Evolutionary conservation across 1,139 yeast species (phyloP).

Genomic region (Kodamaea anthophila): DNA sequence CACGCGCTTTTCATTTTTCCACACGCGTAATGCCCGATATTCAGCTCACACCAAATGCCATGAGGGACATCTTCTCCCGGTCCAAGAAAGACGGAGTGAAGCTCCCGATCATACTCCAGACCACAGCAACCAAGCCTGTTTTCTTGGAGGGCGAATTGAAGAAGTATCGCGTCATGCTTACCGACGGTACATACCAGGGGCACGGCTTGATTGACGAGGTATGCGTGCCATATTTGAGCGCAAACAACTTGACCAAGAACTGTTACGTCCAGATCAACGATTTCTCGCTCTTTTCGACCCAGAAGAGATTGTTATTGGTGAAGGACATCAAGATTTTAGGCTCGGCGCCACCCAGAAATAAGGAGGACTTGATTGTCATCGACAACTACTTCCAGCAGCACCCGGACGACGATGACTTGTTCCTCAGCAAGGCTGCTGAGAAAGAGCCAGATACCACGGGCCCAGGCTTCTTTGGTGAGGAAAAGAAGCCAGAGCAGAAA

Average conservation of each 20-base stretch:
- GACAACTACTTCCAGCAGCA: conserved; percentile 51
- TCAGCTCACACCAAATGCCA: conserved; percentile 7
- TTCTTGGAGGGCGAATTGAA: conserved; percentile 38
- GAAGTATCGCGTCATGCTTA: conserved; percentile 50
- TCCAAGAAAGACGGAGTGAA: conserved; percentile 7
- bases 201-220: conserved; percentile 64
- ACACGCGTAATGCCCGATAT: conserved; percentile 7
- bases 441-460: conserved; percentile 6
- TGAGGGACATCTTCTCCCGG: conserved; percentile 14
- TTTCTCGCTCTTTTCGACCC: conserved; percentile 43
- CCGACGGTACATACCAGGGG: conserved; percentile 58
- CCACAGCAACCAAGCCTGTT: conserved; percentile 42
- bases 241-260: conserved; percentile 33
- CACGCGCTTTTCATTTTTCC: conserved; percentile 4
- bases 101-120: conserved; percentile 28
- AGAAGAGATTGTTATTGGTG: conserved; percentile 51
- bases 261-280: conserved; percentile 32
- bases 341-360: conserved; percentile 35
- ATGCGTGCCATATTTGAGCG: conserved; percentile 46
- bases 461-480: conserved; percentile 7
- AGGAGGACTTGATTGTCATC: conserved; percentile 32
- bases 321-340: conserved; percentile 45
- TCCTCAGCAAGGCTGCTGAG: conserved; percentile 13
- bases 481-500: conserved; percentile 5
- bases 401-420: conserved; percentile 45